Base-by-base conservation (phyloP, 768 basidiomycete genomes). In the Russula earlei region DNA sequence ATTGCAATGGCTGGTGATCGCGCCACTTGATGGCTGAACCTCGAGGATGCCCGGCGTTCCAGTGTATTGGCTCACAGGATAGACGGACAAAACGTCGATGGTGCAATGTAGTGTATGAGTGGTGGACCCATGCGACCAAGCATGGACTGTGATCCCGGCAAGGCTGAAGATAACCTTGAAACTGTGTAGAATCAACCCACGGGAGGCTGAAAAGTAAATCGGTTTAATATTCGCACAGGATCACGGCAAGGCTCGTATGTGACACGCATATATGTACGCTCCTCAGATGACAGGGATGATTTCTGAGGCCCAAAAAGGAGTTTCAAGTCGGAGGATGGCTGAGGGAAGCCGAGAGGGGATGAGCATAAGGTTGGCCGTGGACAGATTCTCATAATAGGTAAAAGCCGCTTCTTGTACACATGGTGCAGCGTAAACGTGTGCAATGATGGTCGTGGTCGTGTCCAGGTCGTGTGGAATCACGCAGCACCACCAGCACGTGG, bases 401-500 rank as follows among this genome's bases (percentile, higher is more conserved):
- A 33, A 15, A 17, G 15, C n/a, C 10, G 10, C 31, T 52, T 52
- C 42, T 52, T 24, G 31, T n/a, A 22, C 22, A 19, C 52, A 52
- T 43, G 52, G 52, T 24, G 33, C 33, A 36, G 42, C 14, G 11
- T 20, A 24, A 42, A 42, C 17, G 15, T 31, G 43, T 12, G 43
- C 22, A 15, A 22, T 25, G 25, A n/a, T n/a, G n/a, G n/a, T n/a
- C n/a, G n/a, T n/a, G 19, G 29, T 31, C 45, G 45, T 47, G 45
- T n/a, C 31, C n/a, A n/a, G n/a, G 24, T 44, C 9, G 44, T n/a
- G 44, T 45, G 20, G 34, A 45, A n/a, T 11, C 8, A 9, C n/a
- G 47, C 47, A 31, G n/a, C 46, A 49, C 48, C 34, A 27, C 27
- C 37, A 27, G 25, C 53, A 54, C 53, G 53, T 54, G 53, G 53